phyloP scores from a whole-genome alignment of 2,329 filamentous ascomycete species.

The Colletotrichum truncatum region DNA sequence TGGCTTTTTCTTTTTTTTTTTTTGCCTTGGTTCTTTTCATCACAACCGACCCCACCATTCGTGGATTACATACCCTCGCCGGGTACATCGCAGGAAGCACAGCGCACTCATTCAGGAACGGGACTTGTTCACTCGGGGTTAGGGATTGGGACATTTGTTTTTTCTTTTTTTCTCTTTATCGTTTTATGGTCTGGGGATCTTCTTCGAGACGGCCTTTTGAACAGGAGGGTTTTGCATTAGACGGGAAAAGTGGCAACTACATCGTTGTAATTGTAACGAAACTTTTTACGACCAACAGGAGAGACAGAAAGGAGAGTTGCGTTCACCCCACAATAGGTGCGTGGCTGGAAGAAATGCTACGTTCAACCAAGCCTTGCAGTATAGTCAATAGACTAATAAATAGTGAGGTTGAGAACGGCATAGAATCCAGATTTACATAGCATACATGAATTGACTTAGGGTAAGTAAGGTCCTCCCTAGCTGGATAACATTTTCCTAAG shows the following conservation, averaged over 20 bases:
- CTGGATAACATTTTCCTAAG: neutral
- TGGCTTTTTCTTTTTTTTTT: too few species aligned
- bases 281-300: constrained; percentile 22
- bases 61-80: constrained; percentile 12
- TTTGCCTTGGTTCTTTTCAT: constrained; percentile 6
- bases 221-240: constrained; percentile 22
- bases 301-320: neutral
- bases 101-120: constrained; percentile 18
- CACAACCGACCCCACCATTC: neutral
- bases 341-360: neutral
- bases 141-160: neutral
- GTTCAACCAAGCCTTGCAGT: neutral
- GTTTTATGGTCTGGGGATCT: constrained; percentile 1
- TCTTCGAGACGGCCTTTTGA: constrained; percentile 13
- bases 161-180: neutral
- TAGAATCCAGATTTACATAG: too few species aligned
- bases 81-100: constrained; percentile 9
- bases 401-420: neutral
- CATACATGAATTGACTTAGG: too few species aligned
- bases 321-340: neutral
- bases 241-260: constrained; percentile 31
- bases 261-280: constrained; percentile 32
- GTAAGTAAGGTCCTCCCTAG: too few species aligned
- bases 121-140: constrained; percentile 11
- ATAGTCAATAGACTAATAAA: neutral